Base-by-base conservation (phyloP, 805 yeast species). In the Zygotorulaspora sp. region DNA sequence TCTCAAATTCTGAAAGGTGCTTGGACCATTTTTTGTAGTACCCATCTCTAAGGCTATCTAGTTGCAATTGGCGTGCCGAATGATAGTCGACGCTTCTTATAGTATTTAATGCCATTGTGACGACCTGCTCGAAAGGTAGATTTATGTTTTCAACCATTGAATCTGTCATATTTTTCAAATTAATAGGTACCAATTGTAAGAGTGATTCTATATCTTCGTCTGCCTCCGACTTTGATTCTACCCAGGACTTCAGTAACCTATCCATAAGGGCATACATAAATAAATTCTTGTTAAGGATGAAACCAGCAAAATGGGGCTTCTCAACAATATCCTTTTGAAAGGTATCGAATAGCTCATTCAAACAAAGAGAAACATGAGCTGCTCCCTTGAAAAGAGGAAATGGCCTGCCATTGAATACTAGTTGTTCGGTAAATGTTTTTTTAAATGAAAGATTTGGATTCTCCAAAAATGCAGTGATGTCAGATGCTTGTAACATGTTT, bases 191-290 rank as follows among this genome's bases (percentile, higher is more conserved):
- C 20, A 70, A 62, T 25, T 70, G 55, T 11, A 80, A 64, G 30
- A 74, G 69, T 3, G 71, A 71, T 28, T 75, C 67, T 53, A 83
- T 84, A 10, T 65, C 72, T 0, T 48, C 44, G 32, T 66, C 66
- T 1, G 86, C 81, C 25, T 67, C 67, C 4, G 56, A 51, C 2
- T 42, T 36, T 1, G 89, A 74, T 34, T 70, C 74, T 44, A 72
- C 75, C 90, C 92, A 83, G 29, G 81, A 63, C 27, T 71, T 68
- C 48, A 82, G 63, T 38, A 80, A 69, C 43, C 74, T 74, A 25
- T 70, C 66, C 72, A 82, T 73, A 13, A 80, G 68, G 22, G 68
- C 65, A 52, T 72, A 77, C 35, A 77, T 74, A 52, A 83, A 61
- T 17, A 72, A 49, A 38, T 74, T 80, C 69, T 81, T 75, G 24